A percentile compares a stretch with the other conserved stretches of the same genome.
These are phyloP conservation scores for Brasenia schreberi DNA, from an alignment of 164 flowering plant species.

Conservation along the genomic window DNA sequence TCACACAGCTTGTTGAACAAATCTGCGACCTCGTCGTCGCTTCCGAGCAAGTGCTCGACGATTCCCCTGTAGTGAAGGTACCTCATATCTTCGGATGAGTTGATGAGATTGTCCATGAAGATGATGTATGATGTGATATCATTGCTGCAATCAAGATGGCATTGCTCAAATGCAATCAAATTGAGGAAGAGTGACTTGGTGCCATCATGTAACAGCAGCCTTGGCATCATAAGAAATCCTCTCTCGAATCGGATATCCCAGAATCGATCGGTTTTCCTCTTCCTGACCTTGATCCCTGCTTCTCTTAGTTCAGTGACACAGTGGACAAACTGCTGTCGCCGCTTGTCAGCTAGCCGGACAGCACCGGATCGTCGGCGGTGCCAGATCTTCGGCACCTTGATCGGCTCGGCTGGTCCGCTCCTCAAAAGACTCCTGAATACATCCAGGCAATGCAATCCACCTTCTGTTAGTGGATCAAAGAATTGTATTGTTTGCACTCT, in stretches of 20 bases:
- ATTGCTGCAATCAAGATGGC: constrained; percentile 68
- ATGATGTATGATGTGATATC: constrained; percentile 75
- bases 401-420: constrained; percentile 31
- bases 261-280: constrained; percentile 64
- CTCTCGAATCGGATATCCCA: constrained; percentile 66
- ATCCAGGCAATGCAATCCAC: constrained; percentile 66
- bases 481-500: constrained; percentile 19
- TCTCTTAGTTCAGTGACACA: constrained; percentile 37
- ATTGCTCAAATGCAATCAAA: constrained; percentile 78
- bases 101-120: constrained; percentile 82
- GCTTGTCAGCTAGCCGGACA: constrained; percentile 48
- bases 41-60: constrained; percentile 86
- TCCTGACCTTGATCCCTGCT: constrained; percentile 50
- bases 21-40: constrained; percentile 75
- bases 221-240: constrained; percentile 64
- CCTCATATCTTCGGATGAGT: constrained; percentile 65
- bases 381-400: constrained; percentile 30
- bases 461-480: constrained; percentile 66
- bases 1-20: constrained; percentile 73
- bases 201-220: constrained; percentile 77
- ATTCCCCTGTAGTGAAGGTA: constrained; percentile 78
- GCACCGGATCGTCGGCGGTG: constrained; percentile 39
- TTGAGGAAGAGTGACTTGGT: constrained; percentile 81
- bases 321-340: constrained; percentile 67
- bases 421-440: constrained; percentile 59